Conservation (phyloP, 495 filamentous ascomycete genomes). For the Letharia lupina region DNA sequence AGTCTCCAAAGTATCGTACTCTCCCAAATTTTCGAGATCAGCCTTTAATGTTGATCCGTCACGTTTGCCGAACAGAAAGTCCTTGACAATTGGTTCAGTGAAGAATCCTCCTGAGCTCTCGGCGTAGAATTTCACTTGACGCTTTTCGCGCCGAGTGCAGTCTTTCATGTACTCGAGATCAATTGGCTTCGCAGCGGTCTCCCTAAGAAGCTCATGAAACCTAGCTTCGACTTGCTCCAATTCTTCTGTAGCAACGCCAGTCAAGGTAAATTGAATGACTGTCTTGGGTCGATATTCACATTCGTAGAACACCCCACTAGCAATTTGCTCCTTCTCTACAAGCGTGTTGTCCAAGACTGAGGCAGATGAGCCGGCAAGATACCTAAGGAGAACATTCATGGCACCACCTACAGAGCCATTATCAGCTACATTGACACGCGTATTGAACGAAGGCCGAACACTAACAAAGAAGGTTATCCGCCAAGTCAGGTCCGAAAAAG, state of each 20-base stretch:
- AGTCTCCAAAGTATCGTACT: conserved; percentile 65
- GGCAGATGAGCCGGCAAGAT: conserved; percentile 85
- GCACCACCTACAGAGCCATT: conserved; percentile 47
- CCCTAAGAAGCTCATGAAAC: conserved; percentile 73
- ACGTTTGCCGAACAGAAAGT: conserved; percentile 82
- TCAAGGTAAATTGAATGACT: conserved; percentile 73
- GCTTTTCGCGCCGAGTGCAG: conserved; percentile 67
- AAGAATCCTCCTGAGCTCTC: conserved; percentile 70
- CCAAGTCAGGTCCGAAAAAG: conserved; percentile 77
- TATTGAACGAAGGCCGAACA: conserved; percentile 10
- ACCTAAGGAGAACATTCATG: conserved; percentile 66
- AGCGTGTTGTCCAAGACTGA: conserved; percentile 84
- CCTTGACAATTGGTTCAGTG: conserved; percentile 72
- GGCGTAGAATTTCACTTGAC: conserved; percentile 68
- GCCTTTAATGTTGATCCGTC: conserved; percentile 68
- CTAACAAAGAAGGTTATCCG: conserved; percentile 49
- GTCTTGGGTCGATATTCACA: conserved; percentile 71
- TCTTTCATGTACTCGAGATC: conserved; percentile 86
- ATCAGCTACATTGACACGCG: conserved; percentile 1
- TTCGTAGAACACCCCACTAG: conserved; percentile 69
- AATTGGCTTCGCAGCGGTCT: conserved; percentile 67
- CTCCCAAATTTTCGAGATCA: conserved; percentile 55
- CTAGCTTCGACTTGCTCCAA: conserved; percentile 74
- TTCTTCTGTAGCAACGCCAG: conserved; percentile 78
- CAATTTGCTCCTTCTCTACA: conserved; percentile 88